Base-by-base conservation (phyloP, 164 flowering plant species). In the Stephania cephalantha region DNA sequence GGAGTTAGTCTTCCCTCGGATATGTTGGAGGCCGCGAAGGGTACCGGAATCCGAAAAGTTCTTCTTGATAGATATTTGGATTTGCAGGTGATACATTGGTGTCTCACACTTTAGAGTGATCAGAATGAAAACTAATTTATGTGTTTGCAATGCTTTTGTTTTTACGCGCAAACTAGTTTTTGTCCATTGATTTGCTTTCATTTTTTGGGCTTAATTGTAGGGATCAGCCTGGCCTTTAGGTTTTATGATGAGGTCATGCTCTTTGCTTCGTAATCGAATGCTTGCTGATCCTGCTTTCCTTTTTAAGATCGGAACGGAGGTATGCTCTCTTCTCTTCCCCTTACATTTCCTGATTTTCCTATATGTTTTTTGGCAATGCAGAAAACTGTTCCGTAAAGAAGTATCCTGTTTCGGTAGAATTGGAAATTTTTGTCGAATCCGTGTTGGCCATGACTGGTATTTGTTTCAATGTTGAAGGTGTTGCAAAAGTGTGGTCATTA, bases 261-360 rank as follows among this genome's bases (percentile, higher is more conserved):
- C 91, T 9, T 82, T 90, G 91, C 89, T 95, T 2, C 89, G 99
- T 1, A 90, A 93, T 79, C 77, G 98, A 63, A 89, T 95, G 97
- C 84, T 95, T 74, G 98, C 94, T 71, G 99, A 95, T 81, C 97
- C 97, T 13, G 79, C 94, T 46, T 95, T 95, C 74, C 89, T 95
- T 55, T 95, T 93, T 73, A 93, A 95, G 87, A 80, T 95, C 69
- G 99, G 93, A 73, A 89, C 89, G 12, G 99, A 95, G 96, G 98
- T 93, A 74, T 70, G 87, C 79, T 66, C 3, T 5, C 20, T 35
- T 35, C 42, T 2, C 42, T 35, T 35, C 42, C 35, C 42, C 2
- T 35, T 35, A 35, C 42, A 35, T 35, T 35, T 22, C 20, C 55
- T 4, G 15, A 50, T 15, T 15, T 8, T 7, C 9, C 15, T 15